Percentiles rank a stretch among this genome's conserved stretches.
Conservation (phyloP, 2,329 filamentous ascomycete genomes). For the Coleophoma crateriformis region DNA sequence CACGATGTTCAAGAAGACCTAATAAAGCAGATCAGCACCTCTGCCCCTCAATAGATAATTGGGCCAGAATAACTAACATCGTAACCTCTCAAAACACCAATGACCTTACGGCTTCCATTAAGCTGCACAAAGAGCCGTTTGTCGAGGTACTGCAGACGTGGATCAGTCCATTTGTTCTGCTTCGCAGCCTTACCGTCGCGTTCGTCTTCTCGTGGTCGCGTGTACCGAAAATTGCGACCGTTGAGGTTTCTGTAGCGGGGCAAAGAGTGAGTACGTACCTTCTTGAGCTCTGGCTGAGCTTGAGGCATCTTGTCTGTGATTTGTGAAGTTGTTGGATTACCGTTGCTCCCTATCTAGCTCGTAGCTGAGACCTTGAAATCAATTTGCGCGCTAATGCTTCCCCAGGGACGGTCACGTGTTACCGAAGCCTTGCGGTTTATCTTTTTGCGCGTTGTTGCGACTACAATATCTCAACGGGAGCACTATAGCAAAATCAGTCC, state of each 20-base stretch:
- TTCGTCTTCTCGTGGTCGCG: slow-evolving; percentile 7
- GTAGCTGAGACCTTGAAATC: slow-evolving; percentile 1
- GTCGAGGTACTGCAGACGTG: slow-evolving; percentile 77
- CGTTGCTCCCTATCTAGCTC: background rate
- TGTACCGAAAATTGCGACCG: slow-evolving; percentile 5
- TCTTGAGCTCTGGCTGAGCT: slow-evolving; percentile 98
- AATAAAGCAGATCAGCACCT: slow-evolving; percentile 14
- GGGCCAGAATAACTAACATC: slow-evolving; percentile 57
- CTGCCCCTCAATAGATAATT: background rate
- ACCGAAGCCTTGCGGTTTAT: slow-evolving; percentile 1
- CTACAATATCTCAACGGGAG: background rate
- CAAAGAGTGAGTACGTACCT: slow-evolving; percentile 50
- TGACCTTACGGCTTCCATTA: slow-evolving; percentile 95
- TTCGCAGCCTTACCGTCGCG: slow-evolving; percentile 6
- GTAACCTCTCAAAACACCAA: slow-evolving; percentile 89
- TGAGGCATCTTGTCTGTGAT: slow-evolving; percentile 69
- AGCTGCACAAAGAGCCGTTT: slow-evolving; percentile 97
- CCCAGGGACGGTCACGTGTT: slow-evolving; percentile 20
- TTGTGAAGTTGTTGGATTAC: slow-evolving; percentile 13
- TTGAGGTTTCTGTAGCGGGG: background rate
- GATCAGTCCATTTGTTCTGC: slow-evolving; percentile 54
- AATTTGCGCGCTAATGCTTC: slow-evolving; percentile 6
- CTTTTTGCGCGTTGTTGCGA: background rate
- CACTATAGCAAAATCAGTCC: background rate
- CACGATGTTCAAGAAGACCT: slow-evolving; percentile 98